Conservation (phyloP, 192 early-diverging fungal genomes). For the Borealophlyctis nickersoniae region DNA sequence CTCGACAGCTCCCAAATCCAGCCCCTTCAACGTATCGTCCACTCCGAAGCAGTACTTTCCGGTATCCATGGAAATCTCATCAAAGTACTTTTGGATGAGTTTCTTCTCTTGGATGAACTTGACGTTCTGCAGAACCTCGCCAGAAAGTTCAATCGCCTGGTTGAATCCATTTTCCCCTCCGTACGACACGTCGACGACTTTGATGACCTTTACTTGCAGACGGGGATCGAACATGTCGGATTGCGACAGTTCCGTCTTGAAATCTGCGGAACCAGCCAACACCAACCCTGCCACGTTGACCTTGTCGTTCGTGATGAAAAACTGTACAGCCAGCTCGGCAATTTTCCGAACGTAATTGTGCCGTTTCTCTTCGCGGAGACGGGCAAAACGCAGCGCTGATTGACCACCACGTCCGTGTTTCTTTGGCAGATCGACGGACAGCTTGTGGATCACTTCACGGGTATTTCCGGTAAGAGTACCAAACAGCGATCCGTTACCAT, state of each 20-base stretch:
- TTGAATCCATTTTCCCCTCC: constrained; percentile 99
- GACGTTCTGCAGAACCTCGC: constrained; percentile 89
- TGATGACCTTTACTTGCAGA: constrained; percentile 82
- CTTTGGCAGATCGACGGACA: constrained; percentile 96
- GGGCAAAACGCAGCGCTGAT: constrained; percentile 98
- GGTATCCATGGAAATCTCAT: constrained; percentile 94
- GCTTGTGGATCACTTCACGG: constrained; percentile 90
- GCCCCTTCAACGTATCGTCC: constrained; percentile 91
- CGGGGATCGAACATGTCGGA: constrained; percentile 96
- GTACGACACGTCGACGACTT: constrained; percentile 95
- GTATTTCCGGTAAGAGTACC: constrained; percentile 92
- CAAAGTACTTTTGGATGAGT: constrained; percentile 93
- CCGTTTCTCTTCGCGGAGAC: constrained; percentile 97
- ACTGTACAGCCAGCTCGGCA: constrained; percentile 92
- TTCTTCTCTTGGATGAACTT: constrained; percentile 99
- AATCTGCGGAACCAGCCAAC: constrained; percentile 97
- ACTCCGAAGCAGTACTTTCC: constrained; percentile 96
- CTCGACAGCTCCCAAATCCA: constrained; percentile 98
- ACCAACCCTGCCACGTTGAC: constrained; percentile 84
- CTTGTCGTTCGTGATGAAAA: constrained; percentile 93
- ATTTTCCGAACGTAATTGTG: constrained; percentile 99
- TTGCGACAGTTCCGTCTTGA: constrained; percentile 94
- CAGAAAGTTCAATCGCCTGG: constrained; percentile 91
- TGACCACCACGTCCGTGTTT: constrained; percentile 99
- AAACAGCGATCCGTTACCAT: constrained; percentile 95